These are phyloP conservation scores for Wickerhamiella allomyrinae DNA, from an alignment of 805 yeast genomes.

Conservation along the genomic window DNA sequence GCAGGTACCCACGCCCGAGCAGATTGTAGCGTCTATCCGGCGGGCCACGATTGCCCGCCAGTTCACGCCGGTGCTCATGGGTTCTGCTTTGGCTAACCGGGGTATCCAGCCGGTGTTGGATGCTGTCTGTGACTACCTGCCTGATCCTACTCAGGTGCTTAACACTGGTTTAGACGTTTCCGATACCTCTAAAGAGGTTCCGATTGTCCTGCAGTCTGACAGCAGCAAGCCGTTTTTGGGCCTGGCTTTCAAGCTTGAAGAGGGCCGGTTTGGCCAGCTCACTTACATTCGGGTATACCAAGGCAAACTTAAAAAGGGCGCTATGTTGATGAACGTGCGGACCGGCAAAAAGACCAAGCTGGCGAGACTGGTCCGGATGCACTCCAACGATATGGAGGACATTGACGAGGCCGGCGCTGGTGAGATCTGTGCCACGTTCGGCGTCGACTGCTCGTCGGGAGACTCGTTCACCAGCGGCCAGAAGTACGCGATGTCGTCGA, in stretches of 20 bases:
- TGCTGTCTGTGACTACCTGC: slow-evolving; percentile 89
- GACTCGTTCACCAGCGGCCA: slow-evolving; percentile 89
- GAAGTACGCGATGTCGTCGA: slow-evolving; percentile 83
- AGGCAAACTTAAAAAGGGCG: slow-evolving; percentile 85
- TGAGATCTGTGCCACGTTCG: slow-evolving; percentile 98
- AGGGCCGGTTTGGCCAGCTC: slow-evolving; percentile 94
- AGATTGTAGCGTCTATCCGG: slow-evolving; percentile 80
- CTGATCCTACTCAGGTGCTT: slow-evolving; percentile 85
- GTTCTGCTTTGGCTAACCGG: slow-evolving; percentile 92
- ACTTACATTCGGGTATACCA: slow-evolving; percentile 95
- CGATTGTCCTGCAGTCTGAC: slow-evolving; percentile 63
- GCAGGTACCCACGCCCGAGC: slow-evolving; percentile 67
- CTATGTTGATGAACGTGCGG: slow-evolving; percentile 74
- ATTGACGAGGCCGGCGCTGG: slow-evolving; percentile 92
- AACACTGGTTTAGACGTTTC: slow-evolving; percentile 74
- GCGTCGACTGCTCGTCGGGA: slow-evolving; percentile 97
- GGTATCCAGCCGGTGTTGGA: slow-evolving; percentile 93
- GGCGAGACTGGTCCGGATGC: slow-evolving; percentile 93
- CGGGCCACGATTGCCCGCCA: slow-evolving; percentile 89
- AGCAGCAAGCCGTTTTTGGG: slow-evolving; percentile 76
- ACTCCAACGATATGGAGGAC: slow-evolving; percentile 97
- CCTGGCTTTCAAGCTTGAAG: slow-evolving; percentile 96
- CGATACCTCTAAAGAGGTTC: slow-evolving; percentile 39
- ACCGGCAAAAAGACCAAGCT: slow-evolving; percentile 89
- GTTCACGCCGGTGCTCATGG: slow-evolving; percentile 99